A percentile compares a stretch with the other conserved stretches of the same genome.
Conservation (phyloP, 495 filamentous ascomycete genomes). For the Terfezia boudieri region DNA sequence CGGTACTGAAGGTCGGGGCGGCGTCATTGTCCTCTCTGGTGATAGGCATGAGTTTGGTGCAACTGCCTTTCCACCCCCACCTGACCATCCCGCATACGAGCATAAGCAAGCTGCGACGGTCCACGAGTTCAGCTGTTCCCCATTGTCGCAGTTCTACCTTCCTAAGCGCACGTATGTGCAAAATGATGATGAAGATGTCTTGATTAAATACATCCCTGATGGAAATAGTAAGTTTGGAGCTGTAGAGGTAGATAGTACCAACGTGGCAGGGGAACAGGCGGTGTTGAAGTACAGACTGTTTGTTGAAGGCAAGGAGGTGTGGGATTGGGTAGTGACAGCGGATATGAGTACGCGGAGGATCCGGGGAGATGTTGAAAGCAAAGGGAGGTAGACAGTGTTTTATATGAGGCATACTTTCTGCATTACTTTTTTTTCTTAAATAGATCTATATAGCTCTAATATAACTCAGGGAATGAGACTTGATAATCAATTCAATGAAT, state of each 20-base stretch:
- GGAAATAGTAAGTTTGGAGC: slow-evolving; percentile 84
- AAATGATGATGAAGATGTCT: slow-evolving; percentile 51
- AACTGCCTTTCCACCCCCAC: slow-evolving; percentile 64
- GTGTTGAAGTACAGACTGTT: slow-evolving; percentile 63
- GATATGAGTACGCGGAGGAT: slow-evolving; percentile 18
- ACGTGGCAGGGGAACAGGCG: slow-evolving; percentile 30
- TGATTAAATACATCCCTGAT: slow-evolving; percentile 56
- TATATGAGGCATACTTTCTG: too few relatives aligned
- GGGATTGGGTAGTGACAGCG: slow-evolving; percentile 41
- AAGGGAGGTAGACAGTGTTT: neutral
- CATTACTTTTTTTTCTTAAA: too few relatives aligned
- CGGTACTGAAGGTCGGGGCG: slow-evolving; percentile 39
- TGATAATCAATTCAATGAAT: too few relatives aligned
- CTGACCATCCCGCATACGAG: slow-evolving; percentile 15
- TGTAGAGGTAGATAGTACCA: slow-evolving; percentile 51
- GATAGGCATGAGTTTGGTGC: slow-evolving; percentile 92
- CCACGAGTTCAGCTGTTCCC: slow-evolving; percentile 73
- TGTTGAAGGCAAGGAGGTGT: slow-evolving; percentile 54
- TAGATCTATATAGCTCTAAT: too few relatives aligned
- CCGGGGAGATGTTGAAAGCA: neutral
- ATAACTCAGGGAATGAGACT: too few relatives aligned
- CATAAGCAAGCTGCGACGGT: slow-evolving; percentile 40
- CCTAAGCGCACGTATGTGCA: slow-evolving; percentile 66
- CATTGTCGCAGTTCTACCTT: slow-evolving; percentile 78
- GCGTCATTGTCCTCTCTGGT: slow-evolving; percentile 67